Evolutionary conservation across 2,329 filamentous ascomycete species (phyloP), one percentile per base, ranked within the genome.

Genomic region (Penicillium sp.): DNA sequence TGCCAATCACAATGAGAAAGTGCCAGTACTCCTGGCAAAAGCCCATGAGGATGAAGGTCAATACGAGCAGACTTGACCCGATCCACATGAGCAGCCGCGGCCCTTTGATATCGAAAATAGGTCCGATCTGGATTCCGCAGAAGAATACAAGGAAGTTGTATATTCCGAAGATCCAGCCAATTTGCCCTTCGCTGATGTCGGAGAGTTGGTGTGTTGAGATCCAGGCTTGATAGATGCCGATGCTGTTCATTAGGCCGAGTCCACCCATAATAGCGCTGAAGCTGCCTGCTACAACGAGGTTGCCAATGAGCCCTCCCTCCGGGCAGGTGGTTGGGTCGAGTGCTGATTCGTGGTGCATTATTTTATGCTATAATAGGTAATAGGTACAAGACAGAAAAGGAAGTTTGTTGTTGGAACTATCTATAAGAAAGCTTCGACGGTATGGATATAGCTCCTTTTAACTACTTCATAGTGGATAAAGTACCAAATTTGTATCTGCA

Each of bases 251-350:
- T 23, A 78, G 39, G 6, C 78, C 78, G 58, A 79, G 75, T 4
- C 70, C 71, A 12, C 72, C 71, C 25, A 77, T 65, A 61, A 79
- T 75, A 27, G 70, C 68, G 64, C 72, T 76, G 66, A 73, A 78
- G 17, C 76, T 71, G 6, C 77, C 78, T 2, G 74, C 58, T 0
- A 79, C 78, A 1, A 79, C 76, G 0, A 75, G 69, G 76, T 78
- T 80, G 35, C 78, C 77, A 41, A 65, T 59, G 2, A 70, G 57
- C 0, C 77, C 77, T 17, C 78, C 77, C 58, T 80, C 78, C 0
- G 78, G 77, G 57, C 69, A 73, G 35, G 52, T 55, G 38, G 58
- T 41, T 52, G 49, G 25, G 33, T 60, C 38, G 42, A n/a, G 3
- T 43, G 60, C 54, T 9, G 57, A 49, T 56, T 63, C 57, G 43